Evolutionary conservation across 805 yeast species (phyloP), one percentile per base, ranked within the genome.

Genomic region (Candida pseudoglaebosa): DNA sequence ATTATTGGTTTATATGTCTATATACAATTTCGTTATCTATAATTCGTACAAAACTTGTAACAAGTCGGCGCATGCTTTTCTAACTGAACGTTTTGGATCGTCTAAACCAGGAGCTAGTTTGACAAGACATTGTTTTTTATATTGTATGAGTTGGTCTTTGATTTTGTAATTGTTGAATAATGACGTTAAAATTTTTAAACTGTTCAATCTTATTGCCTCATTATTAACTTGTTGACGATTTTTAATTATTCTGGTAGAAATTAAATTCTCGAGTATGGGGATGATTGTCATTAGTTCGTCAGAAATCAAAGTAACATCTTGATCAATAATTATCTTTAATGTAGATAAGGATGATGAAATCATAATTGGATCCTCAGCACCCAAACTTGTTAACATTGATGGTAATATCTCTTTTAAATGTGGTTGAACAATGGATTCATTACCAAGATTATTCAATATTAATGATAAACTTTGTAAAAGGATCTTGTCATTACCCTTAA

Each of bases 51-150:
- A 82, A 0, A 71, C 65, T 55, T 91, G 97, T 53, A 96, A 76
- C 39, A 91, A 78, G 48, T 84, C 88, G 38, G 84, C 80, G 5
- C 91, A 84, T 37, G 77, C 70, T 54, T 79, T 82, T 53, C 99
- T 75, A 1, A 91, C 86, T 2, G 60, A 63, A 57, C 99, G 75
- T 53, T 71, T 82, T 34, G 70, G 72, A 57, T 91, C 96, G 48
- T 84, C 93, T 45, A 93, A 64, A 0, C 75, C 80, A 1, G 52
- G 55, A 4, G 28, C 22, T 13, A 33, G 15, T 5, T 22, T 14
- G 4, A 14, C 18, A 6, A 33, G 16, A 24, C 36, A 22, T 4
- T 21, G 19, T n/a, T 33, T 22, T 10, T 26, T 26, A 13, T 10
- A 10, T 9, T 17, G 14, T 1, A 63, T 65, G 32, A 85, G 61